Evolutionary conservation across 805 yeast genomes (phyloP).

Genomic region (Cyberlindnera maclurae): DNA sequence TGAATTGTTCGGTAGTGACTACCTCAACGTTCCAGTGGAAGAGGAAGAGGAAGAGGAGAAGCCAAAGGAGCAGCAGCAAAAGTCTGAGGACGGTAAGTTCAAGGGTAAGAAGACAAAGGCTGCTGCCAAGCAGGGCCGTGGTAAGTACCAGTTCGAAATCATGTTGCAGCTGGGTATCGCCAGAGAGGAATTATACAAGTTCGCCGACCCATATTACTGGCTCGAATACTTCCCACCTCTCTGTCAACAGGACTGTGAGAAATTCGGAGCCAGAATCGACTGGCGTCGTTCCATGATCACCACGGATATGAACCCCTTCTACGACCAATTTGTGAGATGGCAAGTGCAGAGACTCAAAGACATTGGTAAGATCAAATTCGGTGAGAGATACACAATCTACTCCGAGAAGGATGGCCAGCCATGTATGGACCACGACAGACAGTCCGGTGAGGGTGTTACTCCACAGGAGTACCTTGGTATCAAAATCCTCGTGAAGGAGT

Average conservation of each 20-base stretch:
- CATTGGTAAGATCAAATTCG: constrained; percentile 88
- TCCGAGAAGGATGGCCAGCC: constrained; percentile 98
- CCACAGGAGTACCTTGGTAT: constrained; percentile 96
- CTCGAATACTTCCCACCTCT: constrained; percentile 85
- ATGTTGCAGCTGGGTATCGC: constrained; percentile 92
- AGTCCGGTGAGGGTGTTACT: constrained; percentile 91
- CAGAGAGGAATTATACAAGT: constrained; percentile 73
- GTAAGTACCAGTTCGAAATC: constrained; percentile 92
- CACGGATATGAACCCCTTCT: constrained; percentile 91
- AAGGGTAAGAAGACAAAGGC: constrained; percentile 91
- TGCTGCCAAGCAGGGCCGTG: constrained; percentile 87
- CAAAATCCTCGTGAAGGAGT: constrained; percentile 68
- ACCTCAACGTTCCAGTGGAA: constrained; percentile 56
- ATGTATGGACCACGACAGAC: constrained; percentile 98
- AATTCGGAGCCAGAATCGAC: constrained; percentile 89
- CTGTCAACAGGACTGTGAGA: constrained; percentile 70
- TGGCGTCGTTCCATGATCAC: constrained; percentile 97
- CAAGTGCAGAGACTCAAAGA: constrained; percentile 85
- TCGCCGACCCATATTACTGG: constrained; percentile 93
- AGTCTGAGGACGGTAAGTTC: constrained; percentile 71
- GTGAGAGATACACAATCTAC: constrained; percentile 95
- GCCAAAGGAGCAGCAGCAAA: constrained; percentile 25
- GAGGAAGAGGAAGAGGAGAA: constrained; percentile 44
- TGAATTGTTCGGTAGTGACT: constrained; percentile 83
- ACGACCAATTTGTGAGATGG: constrained; percentile 94